These are phyloP conservation scores for Daucus carota DNA, from an alignment of 129 eudicot species.

Conservation along the genomic window DNA sequence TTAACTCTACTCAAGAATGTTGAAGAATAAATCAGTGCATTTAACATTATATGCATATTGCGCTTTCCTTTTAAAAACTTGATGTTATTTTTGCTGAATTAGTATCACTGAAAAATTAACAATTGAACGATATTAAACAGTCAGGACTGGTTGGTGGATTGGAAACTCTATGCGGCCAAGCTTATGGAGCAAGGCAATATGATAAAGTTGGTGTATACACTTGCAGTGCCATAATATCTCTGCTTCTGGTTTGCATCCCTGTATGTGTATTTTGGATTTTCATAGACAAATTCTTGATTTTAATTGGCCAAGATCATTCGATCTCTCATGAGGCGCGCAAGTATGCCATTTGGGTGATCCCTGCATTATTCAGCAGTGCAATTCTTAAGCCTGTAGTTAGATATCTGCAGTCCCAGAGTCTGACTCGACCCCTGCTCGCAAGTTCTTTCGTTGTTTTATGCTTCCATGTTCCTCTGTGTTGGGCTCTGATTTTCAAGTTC, in stretches of 20 bases:
- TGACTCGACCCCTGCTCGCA: conserved; percentile 45
- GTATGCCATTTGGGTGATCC: conserved; percentile 42
- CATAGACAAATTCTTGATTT: conserved; percentile 44
- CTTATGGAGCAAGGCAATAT: conserved; percentile 64
- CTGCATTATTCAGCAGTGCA: conserved; percentile 50
- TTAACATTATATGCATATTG: too few relatives aligned
- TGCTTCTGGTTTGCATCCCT: conserved; percentile 52
- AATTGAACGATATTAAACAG: conserved; percentile 18
- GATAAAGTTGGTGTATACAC: conserved; percentile 45
- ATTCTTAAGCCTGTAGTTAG: conserved; percentile 49
- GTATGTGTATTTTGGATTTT: conserved; percentile 43
- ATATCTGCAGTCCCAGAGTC: conserved; percentile 56
- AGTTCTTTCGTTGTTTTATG: conserved; percentile 33
- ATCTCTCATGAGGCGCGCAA: conserved; percentile 56
- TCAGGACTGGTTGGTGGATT: conserved; percentile 68
- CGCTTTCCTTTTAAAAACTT: too few relatives aligned
- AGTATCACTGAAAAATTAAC: background rate
- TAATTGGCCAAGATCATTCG: conserved; percentile 61
- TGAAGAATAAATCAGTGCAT: too few relatives aligned
- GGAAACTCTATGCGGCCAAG: conserved; percentile 84
- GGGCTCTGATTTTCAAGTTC: conserved; percentile 56
- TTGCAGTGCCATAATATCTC: conserved; percentile 47
- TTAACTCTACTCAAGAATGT: too few relatives aligned
- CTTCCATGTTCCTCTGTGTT: conserved; percentile 55
- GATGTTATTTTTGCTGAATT: background rate